Base-by-base conservation (phyloP, 106 monocot species). In the Narthecium ossifragum region DNA sequence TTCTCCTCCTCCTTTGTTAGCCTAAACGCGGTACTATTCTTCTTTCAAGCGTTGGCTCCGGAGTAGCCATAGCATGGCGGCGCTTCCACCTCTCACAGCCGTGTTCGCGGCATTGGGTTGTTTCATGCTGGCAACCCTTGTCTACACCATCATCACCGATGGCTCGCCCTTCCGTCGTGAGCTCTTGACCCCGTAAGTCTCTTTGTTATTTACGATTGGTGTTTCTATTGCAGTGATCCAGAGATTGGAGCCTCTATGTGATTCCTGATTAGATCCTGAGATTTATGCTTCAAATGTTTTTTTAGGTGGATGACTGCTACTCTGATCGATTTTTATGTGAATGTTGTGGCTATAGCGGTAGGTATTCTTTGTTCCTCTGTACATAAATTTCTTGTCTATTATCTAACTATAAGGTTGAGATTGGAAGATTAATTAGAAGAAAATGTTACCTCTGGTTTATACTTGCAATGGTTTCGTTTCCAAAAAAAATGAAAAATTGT, bases 311-410 rank as follows among this genome's bases (percentile, higher is more conserved):
- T 88, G 69, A 40, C 30, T 50, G 81, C 88, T 34, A 85, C 85
- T 26, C 55, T 93, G 71, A 45, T 82, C 8, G 93, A 93, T 70
- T 93, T 93, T 50, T 93, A 88, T 70, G 74, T 82, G 41, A 88
- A 88, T 62, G 88, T 93, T 33, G 59, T 73, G 34, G 82, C 88
- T 31, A 69, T 93, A 56, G 62, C 85, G 61, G 93, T 93, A 88
- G 61, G 47, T 65, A 40, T 14, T 25, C 11, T 4, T 24, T 27
- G 20, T 53, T 43, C 18, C 11, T 1, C 11, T 3, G 11, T 18
- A 17, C 36, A 37, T 37, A 5, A 6, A 6, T 6, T 6, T 11
- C 5, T 37, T 11, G 5, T 37, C 11, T 6, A 5, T 37, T 37
- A 37, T 37, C 36, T 11, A 37, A 11, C 36, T 6, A 37, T 37